A percentile compares a stretch with the other conserved stretches of the same genome.
Conservation (phyloP, 2,329 filamentous ascomycete genomes). For the Venturia effusa region DNA sequence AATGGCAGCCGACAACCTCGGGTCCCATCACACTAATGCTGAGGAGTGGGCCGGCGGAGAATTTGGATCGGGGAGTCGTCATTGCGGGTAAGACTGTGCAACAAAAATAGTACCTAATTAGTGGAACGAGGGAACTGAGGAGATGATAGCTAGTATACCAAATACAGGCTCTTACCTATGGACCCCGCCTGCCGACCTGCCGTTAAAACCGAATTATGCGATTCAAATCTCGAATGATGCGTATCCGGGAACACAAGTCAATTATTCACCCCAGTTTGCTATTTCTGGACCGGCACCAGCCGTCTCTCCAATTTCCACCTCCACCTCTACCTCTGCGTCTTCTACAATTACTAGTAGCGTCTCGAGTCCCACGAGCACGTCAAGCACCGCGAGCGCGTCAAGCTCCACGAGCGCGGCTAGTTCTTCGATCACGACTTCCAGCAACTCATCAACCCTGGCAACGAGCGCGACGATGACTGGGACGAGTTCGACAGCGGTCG, state of each 20-base stretch:
- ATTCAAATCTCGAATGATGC: conserved; percentile 13
- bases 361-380: too few species aligned
- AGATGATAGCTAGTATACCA: conserved; percentile 30
- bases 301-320: neutral
- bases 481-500: neutral
- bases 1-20: conserved; percentile 38
- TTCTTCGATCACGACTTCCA: too few species aligned
- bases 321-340: neutral
- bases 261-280: conserved; percentile 13
- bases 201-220: conserved; percentile 7
- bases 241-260: conserved; percentile 5
- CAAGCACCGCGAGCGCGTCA: neutral
- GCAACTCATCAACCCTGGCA: too few species aligned
- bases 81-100: conserved; percentile 32
- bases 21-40: conserved; percentile 42
- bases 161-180: conserved; percentile 42
- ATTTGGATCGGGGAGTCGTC: conserved; percentile 28
- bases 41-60: conserved; percentile 27
- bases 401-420: neutral
- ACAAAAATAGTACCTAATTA: neutral
- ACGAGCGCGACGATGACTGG: neutral
- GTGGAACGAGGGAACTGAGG: too few species aligned
- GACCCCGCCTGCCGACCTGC: conserved; percentile 16
- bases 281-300: neutral
- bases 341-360: too few species aligned